These are phyloP conservation scores for Sequoia sempervirens DNA, from an alignment of 75 land plant genomes.

Conservation along the genomic window DNA sequence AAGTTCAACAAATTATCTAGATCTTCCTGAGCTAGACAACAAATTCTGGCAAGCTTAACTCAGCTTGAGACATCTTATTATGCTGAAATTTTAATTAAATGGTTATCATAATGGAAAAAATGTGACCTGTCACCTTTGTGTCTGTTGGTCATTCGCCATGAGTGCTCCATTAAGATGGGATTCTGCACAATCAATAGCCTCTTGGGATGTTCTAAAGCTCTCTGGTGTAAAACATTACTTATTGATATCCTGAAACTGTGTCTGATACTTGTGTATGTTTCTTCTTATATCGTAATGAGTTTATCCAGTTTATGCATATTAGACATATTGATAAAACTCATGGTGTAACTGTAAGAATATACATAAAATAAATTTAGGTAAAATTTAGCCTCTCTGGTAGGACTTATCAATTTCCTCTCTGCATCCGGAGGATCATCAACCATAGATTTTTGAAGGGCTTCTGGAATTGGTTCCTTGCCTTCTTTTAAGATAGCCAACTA, in stretches of 20 bases:
- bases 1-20: not conserved
- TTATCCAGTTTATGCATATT: not conserved
- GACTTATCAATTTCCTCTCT: too few species aligned
- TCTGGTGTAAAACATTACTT: too few species aligned
- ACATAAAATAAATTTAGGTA: not conserved
- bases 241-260: too few species aligned
- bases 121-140: too few species aligned
- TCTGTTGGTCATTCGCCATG: not conserved
- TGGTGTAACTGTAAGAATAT: not conserved
- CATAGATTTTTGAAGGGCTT: too few species aligned
- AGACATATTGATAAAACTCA: not conserved
- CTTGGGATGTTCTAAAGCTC: not conserved
- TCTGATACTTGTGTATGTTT: not conserved
- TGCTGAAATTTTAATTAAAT: too few species aligned
- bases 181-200: not conserved
- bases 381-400: too few species aligned
- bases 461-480: too few species aligned
- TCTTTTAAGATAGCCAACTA: too few species aligned
- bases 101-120: too few species aligned
- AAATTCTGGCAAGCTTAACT: not conserved
- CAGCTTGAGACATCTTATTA: not conserved
- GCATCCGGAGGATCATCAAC: too few species aligned
- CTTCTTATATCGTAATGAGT: too few species aligned
- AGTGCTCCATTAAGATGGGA: not conserved
- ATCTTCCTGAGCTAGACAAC: not conserved